These are phyloP conservation scores for Pochonia chlamydosporia DNA, from an alignment of 2,329 filamentous ascomycete species.

Conservation along the genomic window DNA sequence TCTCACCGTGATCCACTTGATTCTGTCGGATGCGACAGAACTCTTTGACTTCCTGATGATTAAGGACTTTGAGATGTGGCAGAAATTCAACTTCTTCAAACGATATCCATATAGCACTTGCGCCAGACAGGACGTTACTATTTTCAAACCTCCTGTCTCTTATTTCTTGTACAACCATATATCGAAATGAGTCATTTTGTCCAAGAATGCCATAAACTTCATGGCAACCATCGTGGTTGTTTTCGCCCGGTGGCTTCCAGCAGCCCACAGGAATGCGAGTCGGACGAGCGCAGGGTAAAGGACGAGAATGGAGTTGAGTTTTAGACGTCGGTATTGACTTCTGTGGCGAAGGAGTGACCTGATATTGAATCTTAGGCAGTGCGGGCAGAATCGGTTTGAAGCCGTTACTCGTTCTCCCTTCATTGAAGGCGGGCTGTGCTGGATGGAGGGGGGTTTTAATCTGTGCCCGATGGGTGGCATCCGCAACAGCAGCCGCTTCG, in stretches of 20 bases:
- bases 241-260: constrained; percentile 49
- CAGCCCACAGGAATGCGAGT: constrained; percentile 53
- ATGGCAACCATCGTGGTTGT: constrained; percentile 44
- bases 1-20: constrained; percentile 50
- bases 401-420: constrained; percentile 36
- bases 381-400: constrained; percentile 26
- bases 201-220: constrained; percentile 57
- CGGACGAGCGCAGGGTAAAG: constrained; percentile 45
- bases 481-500: constrained; percentile 36
- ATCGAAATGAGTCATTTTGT: constrained; percentile 57
- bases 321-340: constrained; percentile 11
- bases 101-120: constrained; percentile 55
- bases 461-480: constrained; percentile 39
- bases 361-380: constrained; percentile 2
- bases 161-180: constrained; percentile 54
- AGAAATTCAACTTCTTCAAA: constrained; percentile 57
- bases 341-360: constrained; percentile 13
- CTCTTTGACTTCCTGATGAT: constrained; percentile 53
- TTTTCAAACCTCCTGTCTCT: constrained; percentile 51
- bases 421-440: constrained; percentile 35
- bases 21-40: constrained; percentile 55
- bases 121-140: constrained; percentile 54
- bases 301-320: constrained; percentile 23
- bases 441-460: constrained; percentile 31
- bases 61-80: constrained; percentile 43